Base-by-base conservation (phyloP, 169 alveolate genomes). In the Eimeria sp. region DNA sequence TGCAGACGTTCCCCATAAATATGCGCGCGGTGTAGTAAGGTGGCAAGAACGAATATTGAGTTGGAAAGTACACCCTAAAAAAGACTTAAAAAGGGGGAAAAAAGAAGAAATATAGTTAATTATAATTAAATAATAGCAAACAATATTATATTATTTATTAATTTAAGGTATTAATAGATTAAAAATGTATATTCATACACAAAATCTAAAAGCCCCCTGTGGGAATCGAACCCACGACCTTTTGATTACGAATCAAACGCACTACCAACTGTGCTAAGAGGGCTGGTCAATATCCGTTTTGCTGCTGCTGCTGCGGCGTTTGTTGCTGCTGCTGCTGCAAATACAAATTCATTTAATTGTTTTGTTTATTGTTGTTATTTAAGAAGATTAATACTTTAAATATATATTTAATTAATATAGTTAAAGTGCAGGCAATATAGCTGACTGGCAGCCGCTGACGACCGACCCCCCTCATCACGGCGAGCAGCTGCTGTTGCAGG, bases 171-270 rank as follows among this genome's bases (percentile, higher is more conserved):
- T 11, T 51, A 51, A 51, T 51, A 5, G 11, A 7, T 51, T 51
- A 11, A 7, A 5, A 5, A 51, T 5, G 58, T 51, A 11, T 7
- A 51, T 7, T 7, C 11, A 51, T 51, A 5, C 7, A 65, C 5
- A 10, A 27, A 34, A 73, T 10, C n/a, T n/a, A n/a, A 58, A 1
- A 90, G 95, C 95, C 95, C 43, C 95, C 95, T 90, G 95, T 90
- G 95, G 95, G 95, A 90, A 51, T 90, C 95, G 95, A 90, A 90
- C 95, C 95, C 95, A 90, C 95, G 95, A 91, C 95, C 95, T 91
- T 91, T 91, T 91, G 95, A 91, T 91, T 91, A 91, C 95, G 95
- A 91, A 91, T 91, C 95, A 91, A 91, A 91, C 88, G 95, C 95
- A 91, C 95, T 91, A 91, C 95, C 95, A 61, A 91, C 95, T 91